Evolutionary conservation across 192 early-diverging fungal genomes (phyloP), one percentile per base, ranked within the genome.

Genomic region (Coemansia sp.): DNA sequence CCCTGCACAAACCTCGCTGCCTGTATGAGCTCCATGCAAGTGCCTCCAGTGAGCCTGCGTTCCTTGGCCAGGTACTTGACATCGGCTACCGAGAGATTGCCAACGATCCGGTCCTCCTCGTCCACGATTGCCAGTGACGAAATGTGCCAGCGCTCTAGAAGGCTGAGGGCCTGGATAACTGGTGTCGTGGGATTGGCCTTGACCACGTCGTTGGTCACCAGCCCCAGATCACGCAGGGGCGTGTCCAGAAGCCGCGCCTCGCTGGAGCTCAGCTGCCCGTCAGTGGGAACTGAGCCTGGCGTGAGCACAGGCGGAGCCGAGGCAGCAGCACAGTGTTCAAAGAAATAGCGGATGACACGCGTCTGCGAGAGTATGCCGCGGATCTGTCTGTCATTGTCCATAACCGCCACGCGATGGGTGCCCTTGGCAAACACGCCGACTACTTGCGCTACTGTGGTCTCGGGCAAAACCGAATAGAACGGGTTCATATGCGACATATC

Each of bases 401-500:
- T 83, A 2, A 94, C 88, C 0, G 87, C 87, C 17, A 94, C 89
- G 60, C 92, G 84, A 62, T 94, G 92, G 19, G 87, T 87, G 24
- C 89, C 88, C 58, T 81, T 81, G 4, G 86, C 86, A 67, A 94
- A 91, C 26, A 90, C 83, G 36, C 84, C 84, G 2, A 87, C 86
- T 18, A 89, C 81, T 38, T 89, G 86, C 8, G 86, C 68, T 2
- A 94, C 60, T 0, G 86, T 87, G 19, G 92, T 86, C 58, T 91
- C 90, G n/a, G 84, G 83, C 42, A 89, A 50, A 11, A 92, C 87
- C 17, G 87, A 87, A 65, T 90, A 92, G 63, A 93, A 94, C 19
- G 92, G 91, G 58, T 94, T 91, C 53, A 86, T 84, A 24, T 86
- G 83, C 4, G 92, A 94, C 37, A 92, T 57, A 68, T 94, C 92